phyloP scores from a whole-genome alignment of 352 stramenopile species.

The Pythium volutum region DNA sequence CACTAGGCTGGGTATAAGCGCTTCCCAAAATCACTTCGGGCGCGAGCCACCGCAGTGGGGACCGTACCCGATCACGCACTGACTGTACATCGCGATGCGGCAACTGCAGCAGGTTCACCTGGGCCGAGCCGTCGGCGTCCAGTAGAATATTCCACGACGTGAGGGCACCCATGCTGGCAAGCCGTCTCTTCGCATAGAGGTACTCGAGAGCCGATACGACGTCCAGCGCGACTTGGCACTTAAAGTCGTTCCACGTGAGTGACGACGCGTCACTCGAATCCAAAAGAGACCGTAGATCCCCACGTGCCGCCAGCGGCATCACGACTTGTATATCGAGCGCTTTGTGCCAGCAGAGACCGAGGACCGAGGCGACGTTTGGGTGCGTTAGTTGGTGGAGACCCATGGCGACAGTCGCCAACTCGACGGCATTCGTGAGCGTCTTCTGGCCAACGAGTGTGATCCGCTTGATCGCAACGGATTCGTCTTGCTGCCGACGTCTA shows the following conservation, averaged over 20 bases:
- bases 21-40: conserved; percentile 23
- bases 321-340: conserved; percentile 59
- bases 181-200: conserved; percentile 24
- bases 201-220: conserved; percentile 26
- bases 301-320: conserved; percentile 65
- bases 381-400: conserved; percentile 50
- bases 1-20: conserved; percentile 6
- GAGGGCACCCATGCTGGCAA: conserved; percentile 33
- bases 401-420: conserved; percentile 16
- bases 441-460: background rate
- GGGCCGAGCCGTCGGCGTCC: conserved; percentile 19
- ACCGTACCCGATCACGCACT: conserved; percentile 47
- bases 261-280: conserved; percentile 32
- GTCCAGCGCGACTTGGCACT: conserved; percentile 70
- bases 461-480: background rate
- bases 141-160: conserved; percentile 42
- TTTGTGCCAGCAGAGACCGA: conserved; percentile 65
- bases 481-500: too few relatives aligned
- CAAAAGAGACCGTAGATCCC: conserved; percentile 55
- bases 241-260: conserved; percentile 61
- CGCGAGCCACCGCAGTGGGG: conserved; percentile 45
- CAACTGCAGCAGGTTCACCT: conserved; percentile 28
- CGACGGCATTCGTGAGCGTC: background rate
- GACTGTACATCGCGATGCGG: conserved; percentile 23
- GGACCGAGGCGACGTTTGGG: conserved; percentile 61